Base-by-base conservation (phyloP, 805 yeast species). In the Brettanomyces custersianus region DNA sequence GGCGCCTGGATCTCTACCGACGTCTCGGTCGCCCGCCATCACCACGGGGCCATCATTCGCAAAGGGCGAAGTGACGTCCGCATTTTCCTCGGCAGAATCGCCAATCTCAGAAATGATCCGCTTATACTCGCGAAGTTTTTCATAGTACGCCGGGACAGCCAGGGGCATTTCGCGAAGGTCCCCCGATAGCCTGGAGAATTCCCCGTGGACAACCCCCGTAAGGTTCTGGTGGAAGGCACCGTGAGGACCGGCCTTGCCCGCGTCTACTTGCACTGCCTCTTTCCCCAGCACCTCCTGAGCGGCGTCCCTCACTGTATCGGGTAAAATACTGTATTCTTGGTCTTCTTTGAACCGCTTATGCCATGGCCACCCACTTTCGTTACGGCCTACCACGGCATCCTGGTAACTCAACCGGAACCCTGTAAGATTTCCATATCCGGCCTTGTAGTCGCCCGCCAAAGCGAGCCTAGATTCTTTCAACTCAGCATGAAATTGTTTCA, bases 401-500 rank as follows among this genome's bases (percentile, higher is more conserved):
- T 65, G 61, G 46, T 82, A 84, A 21, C 85, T 73, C 23, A 79
- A 55, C 46, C 65, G 68, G 39, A 79, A 72, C 4, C 95, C 95
- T 0, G 92, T 80, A 12, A 84, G 54, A 46, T 82, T 80, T 1
- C 82, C 81, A 51, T 77, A 78, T 5, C 83, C 85, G 4, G 57
- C 40, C 15, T 51, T 37, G 52, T 68, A 78, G 1, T 69, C 63
- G 29, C 71, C 45, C 23, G 79, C 54, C 2, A 54, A 22, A 17
- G 38, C 49, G 3, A 53, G 42, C 18, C 58, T 36, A 52, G 66
- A 44, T 45, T 45, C 41, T 45, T 43, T 32, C 49, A 52, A 41
- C 40, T 47, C 66, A 22, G 57, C 47, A 32, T 59, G 63, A 34
- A 70, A 57, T 9, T 54, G 48, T n/a, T 54, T 43, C 12, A 71